Evolutionary conservation across 306 rosid genomes (phyloP).

Genomic region (Arachis stenosperma): DNA sequence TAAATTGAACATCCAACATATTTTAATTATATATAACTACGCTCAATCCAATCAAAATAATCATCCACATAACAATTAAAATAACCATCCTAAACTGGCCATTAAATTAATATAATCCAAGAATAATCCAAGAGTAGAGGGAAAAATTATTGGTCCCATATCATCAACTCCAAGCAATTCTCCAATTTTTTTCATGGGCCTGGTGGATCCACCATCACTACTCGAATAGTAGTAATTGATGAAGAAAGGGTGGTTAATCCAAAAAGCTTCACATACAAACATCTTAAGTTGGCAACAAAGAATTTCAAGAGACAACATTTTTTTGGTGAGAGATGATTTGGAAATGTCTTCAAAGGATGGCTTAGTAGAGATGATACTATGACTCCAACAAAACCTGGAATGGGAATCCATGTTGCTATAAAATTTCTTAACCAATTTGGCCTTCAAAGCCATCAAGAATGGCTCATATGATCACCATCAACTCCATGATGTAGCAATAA

Average conservation of each 20-base stretch:
- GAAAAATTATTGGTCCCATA: no score
- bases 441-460: slow-evolving; percentile 67
- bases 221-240: neutral
- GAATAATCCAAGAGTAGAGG: no score
- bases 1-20: no score
- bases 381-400: slow-evolving; percentile 46
- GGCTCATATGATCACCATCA: slow-evolving; percentile 53
- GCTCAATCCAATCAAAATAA: no score
- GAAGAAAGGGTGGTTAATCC: slow-evolving; percentile 47
- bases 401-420: slow-evolving; percentile 58
- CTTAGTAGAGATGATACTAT: slow-evolving; percentile 32
- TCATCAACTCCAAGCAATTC: no score
- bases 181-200: no score
- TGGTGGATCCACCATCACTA: no score
- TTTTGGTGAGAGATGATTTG: slow-evolving; percentile 67
- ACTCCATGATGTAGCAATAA: no score
- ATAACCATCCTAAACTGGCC: no score
- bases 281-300: slow-evolving; percentile 55
- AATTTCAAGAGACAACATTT: slow-evolving; percentile 49
- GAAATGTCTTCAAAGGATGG: slow-evolving; percentile 68
- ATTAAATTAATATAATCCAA: no score
- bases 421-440: slow-evolving; percentile 58
- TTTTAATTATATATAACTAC: no score
- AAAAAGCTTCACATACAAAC: slow-evolving; percentile 47
- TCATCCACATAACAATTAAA: no score